phyloP scores from a whole-genome alignment of 2,329 filamentous ascomycete genomes.

The Fusarium sp. region DNA sequence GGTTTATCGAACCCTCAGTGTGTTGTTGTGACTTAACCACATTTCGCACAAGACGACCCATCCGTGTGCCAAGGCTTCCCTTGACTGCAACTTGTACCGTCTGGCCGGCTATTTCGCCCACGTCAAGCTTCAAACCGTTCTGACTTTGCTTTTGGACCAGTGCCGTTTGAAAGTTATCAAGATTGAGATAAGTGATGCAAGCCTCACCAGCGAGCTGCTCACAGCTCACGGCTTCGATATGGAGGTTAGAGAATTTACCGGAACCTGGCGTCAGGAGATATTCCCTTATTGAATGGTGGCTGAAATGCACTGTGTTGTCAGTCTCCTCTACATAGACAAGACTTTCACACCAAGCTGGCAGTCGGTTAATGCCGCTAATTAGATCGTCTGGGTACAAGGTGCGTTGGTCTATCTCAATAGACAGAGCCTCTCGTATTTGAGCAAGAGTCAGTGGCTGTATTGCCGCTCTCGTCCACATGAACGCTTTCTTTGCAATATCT shows the following conservation, averaged over 20 bases:
- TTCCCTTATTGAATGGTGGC: slow-evolving; percentile 34
- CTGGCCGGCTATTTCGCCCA: too few relatives aligned
- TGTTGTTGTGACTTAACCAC: too few relatives aligned
- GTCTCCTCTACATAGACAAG: slow-evolving; percentile 21
- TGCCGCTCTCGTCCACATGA: slow-evolving; percentile 1
- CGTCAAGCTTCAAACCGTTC: too few relatives aligned
- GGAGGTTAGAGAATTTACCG: background rate
- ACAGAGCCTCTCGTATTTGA: slow-evolving; percentile 30
- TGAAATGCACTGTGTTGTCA: slow-evolving; percentile 31
- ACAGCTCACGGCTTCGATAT: background rate
- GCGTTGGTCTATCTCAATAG: slow-evolving; percentile 5
- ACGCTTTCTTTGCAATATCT: background rate
- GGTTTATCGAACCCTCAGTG: too few relatives aligned
- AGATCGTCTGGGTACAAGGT: background rate
- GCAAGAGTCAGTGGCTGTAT: slow-evolving; percentile 3
- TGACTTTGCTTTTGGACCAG: too few relatives aligned
- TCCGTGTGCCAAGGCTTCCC: too few relatives aligned
- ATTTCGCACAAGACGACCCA: too few relatives aligned
- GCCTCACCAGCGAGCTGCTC: background rate
- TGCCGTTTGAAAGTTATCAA: slow-evolving; percentile 6
- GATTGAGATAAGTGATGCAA: slow-evolving; percentile 24
- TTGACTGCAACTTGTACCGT: too few relatives aligned
- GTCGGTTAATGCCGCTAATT: slow-evolving; percentile 3
- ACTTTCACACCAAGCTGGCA: slow-evolving; percentile 25
- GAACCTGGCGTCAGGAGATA: background rate